These are phyloP conservation scores for Trichoderma endophyticum DNA, from an alignment of 2,329 filamentous ascomycete species.

Conservation along the genomic window DNA sequence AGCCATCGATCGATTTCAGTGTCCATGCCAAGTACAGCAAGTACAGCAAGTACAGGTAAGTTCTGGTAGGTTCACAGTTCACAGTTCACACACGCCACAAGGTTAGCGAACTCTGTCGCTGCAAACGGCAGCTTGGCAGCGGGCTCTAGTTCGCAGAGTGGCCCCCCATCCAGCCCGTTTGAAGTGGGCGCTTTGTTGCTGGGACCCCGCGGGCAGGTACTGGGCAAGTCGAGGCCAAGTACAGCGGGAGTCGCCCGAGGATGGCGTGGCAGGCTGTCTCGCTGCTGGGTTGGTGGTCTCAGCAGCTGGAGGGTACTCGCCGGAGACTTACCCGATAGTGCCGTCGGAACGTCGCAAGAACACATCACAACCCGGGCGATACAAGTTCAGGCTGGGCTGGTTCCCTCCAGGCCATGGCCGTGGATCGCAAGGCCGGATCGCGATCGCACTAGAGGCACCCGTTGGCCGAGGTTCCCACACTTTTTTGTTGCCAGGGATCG, in stretches of 20 bases:
- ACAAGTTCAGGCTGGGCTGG: not conserved
- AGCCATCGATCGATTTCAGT: too few species aligned
- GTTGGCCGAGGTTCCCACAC: conserved; percentile 4
- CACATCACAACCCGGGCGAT: not conserved
- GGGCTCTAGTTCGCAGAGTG: not conserved
- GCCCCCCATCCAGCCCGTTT: not conserved
- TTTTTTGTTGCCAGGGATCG: not conserved
- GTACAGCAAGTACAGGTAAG: not conserved
- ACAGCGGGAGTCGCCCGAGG: not conserved
- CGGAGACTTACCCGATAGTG: rapidly evolving
- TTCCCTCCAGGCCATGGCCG: not conserved
- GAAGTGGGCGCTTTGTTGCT: not conserved
- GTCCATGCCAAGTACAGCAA: not conserved
- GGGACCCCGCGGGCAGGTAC: not conserved
- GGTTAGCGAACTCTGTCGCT: not conserved
- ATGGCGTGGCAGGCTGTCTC: not conserved
- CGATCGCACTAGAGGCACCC: conserved; percentile 7
- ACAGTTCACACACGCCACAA: not conserved
- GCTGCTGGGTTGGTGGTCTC: not conserved
- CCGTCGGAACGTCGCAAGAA: not conserved
- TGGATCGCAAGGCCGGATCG: conserved; percentile 11
- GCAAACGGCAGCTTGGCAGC: not conserved
- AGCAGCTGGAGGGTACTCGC: not conserved
- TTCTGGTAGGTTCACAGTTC: not conserved
- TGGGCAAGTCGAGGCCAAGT: not conserved